Percentiles rank a stretch among this genome's conserved stretches.
Conservation (phyloP, 2,329 filamentous ascomycete species). For the Exophiala oligosperma region DNA sequence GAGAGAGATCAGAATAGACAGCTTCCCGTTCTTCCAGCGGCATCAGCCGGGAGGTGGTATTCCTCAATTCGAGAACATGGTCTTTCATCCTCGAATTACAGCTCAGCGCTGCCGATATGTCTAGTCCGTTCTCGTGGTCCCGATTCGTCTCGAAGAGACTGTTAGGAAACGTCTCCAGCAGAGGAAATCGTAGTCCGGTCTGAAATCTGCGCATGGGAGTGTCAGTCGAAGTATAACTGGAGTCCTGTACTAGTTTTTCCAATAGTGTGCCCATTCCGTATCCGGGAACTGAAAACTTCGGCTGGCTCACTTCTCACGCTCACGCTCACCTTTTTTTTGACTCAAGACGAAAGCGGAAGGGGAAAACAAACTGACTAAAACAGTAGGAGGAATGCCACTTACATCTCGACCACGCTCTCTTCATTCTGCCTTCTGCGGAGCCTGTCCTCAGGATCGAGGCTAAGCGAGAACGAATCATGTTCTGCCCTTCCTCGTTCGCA, state of each 20-base stretch:
- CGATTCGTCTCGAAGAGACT: constrained; percentile 60
- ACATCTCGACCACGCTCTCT: constrained; percentile 26
- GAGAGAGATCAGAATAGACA: constrained; percentile 76
- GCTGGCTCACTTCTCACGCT: neutral
- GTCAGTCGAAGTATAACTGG: neutral
- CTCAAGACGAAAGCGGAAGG: neutral
- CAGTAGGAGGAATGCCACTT: constrained; percentile 4
- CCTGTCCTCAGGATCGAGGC: constrained; percentile 21
- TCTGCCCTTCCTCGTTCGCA: constrained; percentile 16
- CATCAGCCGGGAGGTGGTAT: constrained; percentile 62
- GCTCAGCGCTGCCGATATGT: constrained; percentile 40
- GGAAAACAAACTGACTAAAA: constrained; percentile 1
- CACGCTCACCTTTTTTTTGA: too few relatives aligned
- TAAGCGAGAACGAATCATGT: constrained; percentile 5
- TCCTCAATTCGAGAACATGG: constrained; percentile 65
- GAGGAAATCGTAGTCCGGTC: constrained; percentile 56
- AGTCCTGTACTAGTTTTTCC: neutral
- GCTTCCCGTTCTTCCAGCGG: constrained; percentile 77
- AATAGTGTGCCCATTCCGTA: neutral
- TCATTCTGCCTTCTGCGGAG: constrained; percentile 24
- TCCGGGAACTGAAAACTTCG: neutral
- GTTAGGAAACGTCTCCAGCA: constrained; percentile 79
- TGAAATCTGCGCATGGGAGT: constrained; percentile 19
- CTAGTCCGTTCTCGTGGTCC: constrained; percentile 47
- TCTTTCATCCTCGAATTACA: constrained; percentile 73